A percentile compares a stretch with the other conserved stretches of the same genome.
Conservation (phyloP, 768 basidiomycete species). For the Lenzites betulinus region DNA sequence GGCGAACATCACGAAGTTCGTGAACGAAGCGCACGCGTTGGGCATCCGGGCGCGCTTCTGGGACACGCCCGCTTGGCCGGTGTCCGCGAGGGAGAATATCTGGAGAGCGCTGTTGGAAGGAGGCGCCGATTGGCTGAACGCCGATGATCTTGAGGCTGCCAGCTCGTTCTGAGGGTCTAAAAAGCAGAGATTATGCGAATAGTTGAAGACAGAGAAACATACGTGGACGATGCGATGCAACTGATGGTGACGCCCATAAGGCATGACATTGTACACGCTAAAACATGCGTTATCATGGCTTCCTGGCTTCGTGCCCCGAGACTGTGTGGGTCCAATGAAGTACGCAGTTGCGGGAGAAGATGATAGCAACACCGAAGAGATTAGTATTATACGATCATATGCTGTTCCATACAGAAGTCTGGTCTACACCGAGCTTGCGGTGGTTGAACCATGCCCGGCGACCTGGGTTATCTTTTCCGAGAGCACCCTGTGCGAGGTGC, state of each 20-base stretch:
- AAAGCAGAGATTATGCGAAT: background rate
- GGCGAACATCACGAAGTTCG: constrained; percentile 40
- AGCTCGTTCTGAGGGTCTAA: constrained; percentile 15
- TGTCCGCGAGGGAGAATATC: constrained; percentile 43
- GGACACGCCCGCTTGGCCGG: constrained; percentile 54
- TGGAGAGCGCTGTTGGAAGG: constrained; percentile 46
- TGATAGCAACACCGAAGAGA: background rate
- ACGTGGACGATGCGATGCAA: too few species aligned
- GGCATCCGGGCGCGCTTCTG: constrained; percentile 54
- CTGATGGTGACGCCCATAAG: too few species aligned
- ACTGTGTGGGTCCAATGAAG: too few species aligned
- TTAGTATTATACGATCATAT: constrained; percentile 25
- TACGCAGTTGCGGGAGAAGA: background rate
- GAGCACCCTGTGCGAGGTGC: constrained; percentile 53
- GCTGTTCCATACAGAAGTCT: constrained; percentile 26
- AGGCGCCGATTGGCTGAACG: constrained; percentile 55
- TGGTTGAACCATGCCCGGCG: constrained; percentile 28
- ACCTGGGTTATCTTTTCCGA: constrained; percentile 27
- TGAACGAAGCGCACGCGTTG: constrained; percentile 45
- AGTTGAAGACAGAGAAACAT: too few species aligned
- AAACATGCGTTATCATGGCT: too few species aligned
- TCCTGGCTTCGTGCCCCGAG: too few species aligned
- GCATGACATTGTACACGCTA: too few species aligned
- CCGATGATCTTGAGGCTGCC: constrained; percentile 40
- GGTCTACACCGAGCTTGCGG: constrained; percentile 35